phyloP scores from a whole-genome alignment of 371 early-diverging fungal species.

The Lichtheimia ramosa region DNA sequence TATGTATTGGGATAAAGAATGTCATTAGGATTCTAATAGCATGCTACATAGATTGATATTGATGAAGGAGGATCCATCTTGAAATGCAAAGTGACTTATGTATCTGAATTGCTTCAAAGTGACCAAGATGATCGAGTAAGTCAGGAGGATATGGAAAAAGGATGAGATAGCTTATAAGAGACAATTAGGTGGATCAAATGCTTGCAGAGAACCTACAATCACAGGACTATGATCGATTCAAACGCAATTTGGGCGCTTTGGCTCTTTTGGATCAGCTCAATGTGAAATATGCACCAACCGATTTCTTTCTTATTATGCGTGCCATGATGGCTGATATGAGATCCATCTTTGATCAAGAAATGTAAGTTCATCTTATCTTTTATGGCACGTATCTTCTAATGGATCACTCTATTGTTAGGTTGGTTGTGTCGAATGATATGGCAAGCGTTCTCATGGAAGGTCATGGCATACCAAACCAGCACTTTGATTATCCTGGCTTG shows the following conservation, averaged over 20 bases:
- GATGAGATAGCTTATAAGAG: no score
- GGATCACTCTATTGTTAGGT: slow-evolving; percentile 9
- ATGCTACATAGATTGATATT: slow-evolving; percentile 53
- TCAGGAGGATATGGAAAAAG: background rate
- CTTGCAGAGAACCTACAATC: slow-evolving; percentile 48
- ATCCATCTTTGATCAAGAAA: slow-evolving; percentile 77
- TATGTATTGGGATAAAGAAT: slow-evolving; percentile 18
- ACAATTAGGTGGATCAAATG: slow-evolving; percentile 43
- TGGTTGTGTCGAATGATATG: slow-evolving; percentile 28
- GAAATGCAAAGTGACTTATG: slow-evolving; percentile 55
- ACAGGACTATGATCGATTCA: slow-evolving; percentile 44
- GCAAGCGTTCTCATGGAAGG: slow-evolving; percentile 47
- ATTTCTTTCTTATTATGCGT: slow-evolving; percentile 54
- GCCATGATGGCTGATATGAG: slow-evolving; percentile 84
- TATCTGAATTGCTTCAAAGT: slow-evolving; percentile 47
- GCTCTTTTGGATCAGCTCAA: slow-evolving; percentile 54
- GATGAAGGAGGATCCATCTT: slow-evolving; percentile 49
- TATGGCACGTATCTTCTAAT: no score
- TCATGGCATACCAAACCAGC: slow-evolving; percentile 55
- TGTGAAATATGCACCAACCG: slow-evolving; percentile 46
- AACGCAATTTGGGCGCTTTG: slow-evolving; percentile 50
- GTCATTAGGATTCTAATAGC: background rate
- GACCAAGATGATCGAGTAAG: slow-evolving; percentile 54
- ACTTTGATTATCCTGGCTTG: slow-evolving; percentile 54
- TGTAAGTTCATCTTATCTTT: slow-evolving; percentile 26